Evolutionary conservation across 1,284 basidiomycete species (phyloP).

Genomic region (Trichosporon coremiiforme): DNA sequence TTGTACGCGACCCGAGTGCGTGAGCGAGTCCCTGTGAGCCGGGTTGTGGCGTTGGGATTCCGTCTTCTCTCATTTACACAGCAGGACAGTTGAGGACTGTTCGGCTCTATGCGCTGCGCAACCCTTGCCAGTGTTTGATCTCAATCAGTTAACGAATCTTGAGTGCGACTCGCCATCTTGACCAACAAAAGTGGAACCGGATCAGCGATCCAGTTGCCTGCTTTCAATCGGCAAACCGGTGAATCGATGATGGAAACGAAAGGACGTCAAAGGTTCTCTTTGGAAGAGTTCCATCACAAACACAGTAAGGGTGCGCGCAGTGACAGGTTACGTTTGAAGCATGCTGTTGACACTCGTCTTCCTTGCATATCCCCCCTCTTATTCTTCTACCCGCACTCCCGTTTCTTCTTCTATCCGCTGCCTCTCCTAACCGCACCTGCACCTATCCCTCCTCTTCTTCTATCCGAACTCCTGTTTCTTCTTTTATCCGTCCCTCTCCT

Average conservation of each 20-base stretch:
- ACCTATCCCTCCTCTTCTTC: slow-evolving; percentile 23
- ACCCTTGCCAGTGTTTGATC: slow-evolving; percentile 17
- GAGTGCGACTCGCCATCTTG: slow-evolving; percentile 9
- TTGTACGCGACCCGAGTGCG: slow-evolving; percentile 29
- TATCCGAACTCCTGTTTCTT: slow-evolving; percentile 24
- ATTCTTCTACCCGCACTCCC: slow-evolving; percentile 19
- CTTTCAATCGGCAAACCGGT: slow-evolving; percentile 12
- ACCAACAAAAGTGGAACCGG: slow-evolving; percentile 20
- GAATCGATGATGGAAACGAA: slow-evolving; percentile 16
- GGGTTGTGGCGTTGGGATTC: slow-evolving; percentile 38
- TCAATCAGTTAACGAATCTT: slow-evolving; percentile 15
- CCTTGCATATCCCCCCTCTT: slow-evolving; percentile 15
- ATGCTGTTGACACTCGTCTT: slow-evolving; percentile 36
- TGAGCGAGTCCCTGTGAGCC: slow-evolving; percentile 33
- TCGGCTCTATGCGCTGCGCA: slow-evolving; percentile 16
- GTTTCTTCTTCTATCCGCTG: slow-evolving; percentile 17
- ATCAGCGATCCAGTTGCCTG: slow-evolving; percentile 22
- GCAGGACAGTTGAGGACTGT: slow-evolving; percentile 17
- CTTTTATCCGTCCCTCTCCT: slow-evolving; percentile 17
- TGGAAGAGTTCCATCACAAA: slow-evolving; percentile 25
- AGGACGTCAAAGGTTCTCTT: slow-evolving; percentile 10
- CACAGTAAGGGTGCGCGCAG: slow-evolving; percentile 33
- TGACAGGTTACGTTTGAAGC: slow-evolving; percentile 26
- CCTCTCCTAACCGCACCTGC: slow-evolving; percentile 20
- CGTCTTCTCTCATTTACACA: slow-evolving; percentile 4